These are phyloP conservation scores for Vanderwaltozyma verrucispora DNA, from an alignment of 805 yeast genomes.

Conservation along the genomic window DNA sequence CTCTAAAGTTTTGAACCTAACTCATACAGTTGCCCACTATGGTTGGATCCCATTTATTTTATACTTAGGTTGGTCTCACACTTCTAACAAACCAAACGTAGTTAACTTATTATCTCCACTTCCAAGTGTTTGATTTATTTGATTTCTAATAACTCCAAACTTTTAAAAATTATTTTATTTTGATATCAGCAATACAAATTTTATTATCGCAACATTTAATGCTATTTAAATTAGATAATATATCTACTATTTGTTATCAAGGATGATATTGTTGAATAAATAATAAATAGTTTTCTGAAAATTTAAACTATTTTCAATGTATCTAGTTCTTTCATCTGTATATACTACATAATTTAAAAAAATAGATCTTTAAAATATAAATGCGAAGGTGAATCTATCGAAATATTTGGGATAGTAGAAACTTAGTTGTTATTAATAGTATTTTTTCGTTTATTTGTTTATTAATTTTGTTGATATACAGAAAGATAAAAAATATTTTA, in stretches of 20 bases:
- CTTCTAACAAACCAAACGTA: slow-evolving; percentile 75
- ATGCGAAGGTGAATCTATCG: no score
- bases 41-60: slow-evolving; percentile 95
- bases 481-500: slow-evolving; percentile 1
- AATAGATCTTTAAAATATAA: no score
- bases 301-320: not conserved
- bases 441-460: slow-evolving; percentile 1
- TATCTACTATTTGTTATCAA: not conserved
- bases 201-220: no score
- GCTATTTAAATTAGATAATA: no score
- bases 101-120: slow-evolving; percentile 35
- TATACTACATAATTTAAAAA: no score
- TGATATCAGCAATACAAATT: no score
- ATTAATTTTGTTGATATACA: slow-evolving; percentile 4
- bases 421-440: no score
- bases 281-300: not conserved
- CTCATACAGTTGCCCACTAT: slow-evolving; percentile 84
- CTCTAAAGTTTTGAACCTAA: slow-evolving; percentile 66
- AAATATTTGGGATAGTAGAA: no score
- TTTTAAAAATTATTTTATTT: no score
- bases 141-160: no score
- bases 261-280: not conserved
- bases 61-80: slow-evolving; percentile 79
- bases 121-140: slow-evolving; percentile 24
- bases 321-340: not conserved